Evolutionary conservation across 1,284 basidiomycete genomes (phyloP).

Genomic region (Boletus sp.): DNA sequence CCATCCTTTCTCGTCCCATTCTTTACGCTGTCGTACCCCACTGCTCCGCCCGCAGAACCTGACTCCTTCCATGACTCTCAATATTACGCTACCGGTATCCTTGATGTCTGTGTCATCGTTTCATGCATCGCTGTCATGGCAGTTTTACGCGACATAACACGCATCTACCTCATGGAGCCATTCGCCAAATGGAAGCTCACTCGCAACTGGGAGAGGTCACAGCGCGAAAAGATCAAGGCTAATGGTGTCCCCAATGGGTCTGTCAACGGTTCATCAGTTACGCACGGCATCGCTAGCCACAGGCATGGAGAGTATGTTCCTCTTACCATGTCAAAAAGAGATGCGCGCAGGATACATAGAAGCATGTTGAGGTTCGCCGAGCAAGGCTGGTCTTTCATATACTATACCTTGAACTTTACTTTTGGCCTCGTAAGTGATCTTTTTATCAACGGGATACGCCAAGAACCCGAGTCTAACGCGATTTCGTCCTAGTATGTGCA

Average conservation of each 20-base stretch:
- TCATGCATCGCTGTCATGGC: conserved; percentile 78
- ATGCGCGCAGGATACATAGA: conserved; percentile 58
- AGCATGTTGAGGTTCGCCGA: conserved; percentile 87
- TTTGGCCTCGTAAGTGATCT: conserved; percentile 75
- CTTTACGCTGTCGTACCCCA: conserved; percentile 71
- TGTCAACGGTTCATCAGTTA: conserved; percentile 31
- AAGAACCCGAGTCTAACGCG: conserved; percentile 1
- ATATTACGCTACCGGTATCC: conserved; percentile 67
- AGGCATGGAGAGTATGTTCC: conserved; percentile 15
- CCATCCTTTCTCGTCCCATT: conserved; percentile 60
- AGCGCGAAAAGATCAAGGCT: conserved; percentile 25
- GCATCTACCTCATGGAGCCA: conserved; percentile 72
- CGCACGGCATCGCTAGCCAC: conserved; percentile 25
- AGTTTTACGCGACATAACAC: conserved; percentile 67
- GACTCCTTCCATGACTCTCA: conserved; percentile 66
- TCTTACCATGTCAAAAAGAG: conserved; percentile 34
- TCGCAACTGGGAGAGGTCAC: conserved; percentile 41
- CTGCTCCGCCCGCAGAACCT: conserved; percentile 46
- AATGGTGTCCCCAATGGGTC: conserved; percentile 31
- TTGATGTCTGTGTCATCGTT: conserved; percentile 70
- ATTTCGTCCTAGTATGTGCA: conserved; percentile 69
- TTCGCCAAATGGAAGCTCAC: conserved; percentile 72
- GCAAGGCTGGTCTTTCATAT: conserved; percentile 87
- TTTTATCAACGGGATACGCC: conserved; percentile 6
- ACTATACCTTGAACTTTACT: conserved; percentile 72